Evolutionary conservation across 2,329 filamentous ascomycete genomes (phyloP).

Genomic region (Dothidotthia symphoricarpi): DNA sequence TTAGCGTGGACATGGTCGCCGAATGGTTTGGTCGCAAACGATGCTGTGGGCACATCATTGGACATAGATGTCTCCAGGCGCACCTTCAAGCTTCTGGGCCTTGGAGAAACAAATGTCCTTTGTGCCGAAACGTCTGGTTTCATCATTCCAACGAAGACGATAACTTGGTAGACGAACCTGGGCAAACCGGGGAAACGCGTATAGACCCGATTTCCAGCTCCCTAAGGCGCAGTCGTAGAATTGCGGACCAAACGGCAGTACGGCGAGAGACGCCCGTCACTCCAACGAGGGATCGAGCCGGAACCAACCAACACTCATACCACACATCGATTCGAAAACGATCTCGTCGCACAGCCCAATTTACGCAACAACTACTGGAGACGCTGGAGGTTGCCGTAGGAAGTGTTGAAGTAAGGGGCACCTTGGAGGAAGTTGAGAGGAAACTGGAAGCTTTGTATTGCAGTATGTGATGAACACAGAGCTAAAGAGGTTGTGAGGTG

Average conservation of each 20-base stretch:
- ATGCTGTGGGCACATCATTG: conserved; percentile 8
- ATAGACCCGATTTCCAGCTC: too few species aligned
- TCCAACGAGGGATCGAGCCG: too few species aligned
- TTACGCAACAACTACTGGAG: neutral
- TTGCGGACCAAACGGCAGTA: too few species aligned
- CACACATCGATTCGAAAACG: too few species aligned
- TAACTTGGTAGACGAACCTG: too few species aligned
- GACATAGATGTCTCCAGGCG: conserved; percentile 2
- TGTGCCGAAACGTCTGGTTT: conserved; percentile 4
- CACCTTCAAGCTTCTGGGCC: conserved; percentile 3
- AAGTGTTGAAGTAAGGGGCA: neutral
- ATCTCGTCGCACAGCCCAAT: too few species aligned
- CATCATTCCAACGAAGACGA: neutral
- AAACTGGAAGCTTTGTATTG: conserved; percentile 1
- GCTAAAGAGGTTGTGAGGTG: too few species aligned
- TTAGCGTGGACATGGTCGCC: conserved; percentile 6
- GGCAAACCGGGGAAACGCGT: too few species aligned
- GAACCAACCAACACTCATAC: too few species aligned
- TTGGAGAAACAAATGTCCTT: conserved; percentile 4
- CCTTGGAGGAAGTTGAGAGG: neutral
- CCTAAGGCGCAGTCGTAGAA: too few species aligned
- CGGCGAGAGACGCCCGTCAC: too few species aligned
- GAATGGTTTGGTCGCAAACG: neutral
- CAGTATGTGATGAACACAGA: too few species aligned
- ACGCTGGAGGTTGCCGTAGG: conserved; percentile 1